These are phyloP conservation scores for Chaetomium tenue DNA, from an alignment of 495 filamentous ascomycete genomes.

Conservation along the genomic window DNA sequence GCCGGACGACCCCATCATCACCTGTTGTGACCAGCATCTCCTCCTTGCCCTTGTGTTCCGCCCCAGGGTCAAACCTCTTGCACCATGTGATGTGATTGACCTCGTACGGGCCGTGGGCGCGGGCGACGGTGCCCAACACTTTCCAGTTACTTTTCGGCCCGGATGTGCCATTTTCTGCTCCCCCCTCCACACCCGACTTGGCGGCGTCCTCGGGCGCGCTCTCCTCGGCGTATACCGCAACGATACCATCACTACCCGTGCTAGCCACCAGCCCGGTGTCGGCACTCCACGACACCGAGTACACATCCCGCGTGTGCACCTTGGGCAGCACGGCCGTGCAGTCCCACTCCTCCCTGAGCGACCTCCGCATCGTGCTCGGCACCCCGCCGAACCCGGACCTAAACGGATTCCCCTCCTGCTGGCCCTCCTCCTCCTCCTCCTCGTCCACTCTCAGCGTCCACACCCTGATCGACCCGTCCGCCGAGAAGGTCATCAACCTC, in stretches of 20 bases:
- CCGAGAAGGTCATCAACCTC: slow-evolving; percentile 71
- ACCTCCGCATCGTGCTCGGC: slow-evolving; percentile 77
- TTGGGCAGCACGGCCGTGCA: slow-evolving; percentile 68
- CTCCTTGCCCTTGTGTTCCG: slow-evolving; percentile 53
- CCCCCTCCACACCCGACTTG: slow-evolving; percentile 17
- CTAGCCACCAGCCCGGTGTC: slow-evolving; percentile 73
- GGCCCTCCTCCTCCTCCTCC: slow-evolving; percentile 40
- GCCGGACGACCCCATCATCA: slow-evolving; percentile 73
- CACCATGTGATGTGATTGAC: slow-evolving; percentile 88
- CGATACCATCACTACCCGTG: slow-evolving; percentile 78
- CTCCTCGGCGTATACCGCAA: slow-evolving; percentile 75
- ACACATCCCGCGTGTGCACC: slow-evolving; percentile 75
- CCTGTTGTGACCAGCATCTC: slow-evolving; percentile 78
- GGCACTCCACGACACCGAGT: slow-evolving; percentile 76
- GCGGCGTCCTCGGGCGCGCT: slow-evolving; percentile 40
- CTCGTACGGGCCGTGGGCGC: slow-evolving; percentile 86
- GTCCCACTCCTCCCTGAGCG: slow-evolving; percentile 76
- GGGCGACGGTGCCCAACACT: slow-evolving; percentile 60
- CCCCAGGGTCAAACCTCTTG: slow-evolving; percentile 54
- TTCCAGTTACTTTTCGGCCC: slow-evolving; percentile 59
- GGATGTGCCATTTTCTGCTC: slow-evolving; percentile 13
- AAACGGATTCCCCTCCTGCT: slow-evolving; percentile 20
- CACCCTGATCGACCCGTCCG: slow-evolving; percentile 72
- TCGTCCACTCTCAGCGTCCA: slow-evolving; percentile 68
- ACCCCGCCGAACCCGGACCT: slow-evolving; percentile 46